phyloP scores from a whole-genome alignment of 139 green algal species.

The Micractinium conductrix region DNA sequence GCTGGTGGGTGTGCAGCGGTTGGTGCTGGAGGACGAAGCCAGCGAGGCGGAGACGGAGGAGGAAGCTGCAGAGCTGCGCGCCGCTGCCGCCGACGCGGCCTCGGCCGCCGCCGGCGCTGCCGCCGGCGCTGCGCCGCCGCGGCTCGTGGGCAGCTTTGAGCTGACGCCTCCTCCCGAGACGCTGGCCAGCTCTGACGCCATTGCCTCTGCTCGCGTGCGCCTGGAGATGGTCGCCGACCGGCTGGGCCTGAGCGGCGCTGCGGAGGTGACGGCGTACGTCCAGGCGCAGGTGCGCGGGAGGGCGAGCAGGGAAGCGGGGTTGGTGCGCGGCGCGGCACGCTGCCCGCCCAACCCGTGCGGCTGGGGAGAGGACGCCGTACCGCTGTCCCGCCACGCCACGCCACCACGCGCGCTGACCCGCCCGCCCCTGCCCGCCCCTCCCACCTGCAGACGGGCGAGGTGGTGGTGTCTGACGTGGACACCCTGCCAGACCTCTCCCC shows the following conservation, averaged over 20 bases:
- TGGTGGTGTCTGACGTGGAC: constrained; percentile 72
- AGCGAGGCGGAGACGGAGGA: constrained; percentile 11
- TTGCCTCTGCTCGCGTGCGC: constrained; percentile 30
- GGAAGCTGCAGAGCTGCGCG: constrained; percentile 3
- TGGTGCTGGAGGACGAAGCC: background rate
- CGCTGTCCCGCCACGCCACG: too few relatives aligned
- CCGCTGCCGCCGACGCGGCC: background rate
- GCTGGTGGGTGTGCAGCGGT: background rate
- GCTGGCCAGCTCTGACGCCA: constrained; percentile 9
- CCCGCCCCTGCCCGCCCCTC: too few relatives aligned
- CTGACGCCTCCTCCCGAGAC: constrained; percentile 39
- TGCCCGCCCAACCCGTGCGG: too few relatives aligned
- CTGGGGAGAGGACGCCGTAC: too few relatives aligned
- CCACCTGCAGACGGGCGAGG: constrained; percentile 69
- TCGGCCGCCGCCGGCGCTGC: background rate
- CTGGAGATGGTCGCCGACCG: constrained; percentile 57
- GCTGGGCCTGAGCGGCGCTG: constrained; percentile 71
- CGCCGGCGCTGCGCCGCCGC: background rate
- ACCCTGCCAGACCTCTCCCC: constrained; percentile 43
- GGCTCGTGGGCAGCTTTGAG: constrained; percentile 1
- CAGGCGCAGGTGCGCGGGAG: too few relatives aligned
- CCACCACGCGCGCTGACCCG: too few relatives aligned
- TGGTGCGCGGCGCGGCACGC: too few relatives aligned
- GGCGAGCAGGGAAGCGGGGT: too few relatives aligned
- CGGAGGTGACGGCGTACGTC: constrained; percentile 68